phyloP scores from a whole-genome alignment of 257 asterid genomes.

The Salvia splendens region DNA sequence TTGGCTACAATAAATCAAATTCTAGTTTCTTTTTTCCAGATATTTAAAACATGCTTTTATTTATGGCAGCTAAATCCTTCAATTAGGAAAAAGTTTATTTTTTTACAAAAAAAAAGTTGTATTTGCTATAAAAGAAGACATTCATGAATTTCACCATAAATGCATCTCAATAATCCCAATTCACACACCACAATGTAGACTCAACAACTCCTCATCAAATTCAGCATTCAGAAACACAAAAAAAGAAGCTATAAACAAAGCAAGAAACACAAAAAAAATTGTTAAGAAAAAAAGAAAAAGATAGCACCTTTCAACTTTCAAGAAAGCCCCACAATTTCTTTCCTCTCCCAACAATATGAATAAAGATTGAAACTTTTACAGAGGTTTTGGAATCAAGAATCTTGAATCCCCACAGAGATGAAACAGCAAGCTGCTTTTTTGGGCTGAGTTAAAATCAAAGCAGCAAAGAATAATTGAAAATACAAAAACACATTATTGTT shows the following conservation, averaged over 20 bases:
- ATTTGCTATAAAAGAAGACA: neutral
- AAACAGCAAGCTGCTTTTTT: slow-evolving; percentile 33
- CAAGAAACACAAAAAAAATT: slow-evolving; percentile 16
- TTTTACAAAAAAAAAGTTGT: too few relatives aligned
- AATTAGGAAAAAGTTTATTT: too few relatives aligned
- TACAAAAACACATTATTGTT: slow-evolving; percentile 35
- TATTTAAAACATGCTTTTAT: neutral
- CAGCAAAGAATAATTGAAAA: slow-evolving; percentile 23
- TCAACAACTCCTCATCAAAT: slow-evolving; percentile 6
- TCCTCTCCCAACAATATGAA: slow-evolving; percentile 29
- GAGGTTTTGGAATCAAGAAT: slow-evolving; percentile 33
- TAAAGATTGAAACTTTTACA: slow-evolving; percentile 28
- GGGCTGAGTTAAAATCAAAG: slow-evolving; percentile 23
- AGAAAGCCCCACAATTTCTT: slow-evolving; percentile 24
- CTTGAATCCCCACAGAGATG: slow-evolving; percentile 30
- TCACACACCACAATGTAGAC: slow-evolving; percentile 12
- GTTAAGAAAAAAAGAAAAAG: slow-evolving; percentile 5
- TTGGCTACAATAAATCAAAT: too few relatives aligned
- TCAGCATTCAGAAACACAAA: neutral
- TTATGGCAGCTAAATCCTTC: too few relatives aligned
- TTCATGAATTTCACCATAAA: slow-evolving; percentile 18
- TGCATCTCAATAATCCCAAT: slow-evolving; percentile 21
- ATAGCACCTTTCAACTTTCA: slow-evolving; percentile 23
- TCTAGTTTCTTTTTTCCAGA: neutral
- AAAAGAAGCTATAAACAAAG: slow-evolving; percentile 18